These are phyloP conservation scores for Ganoderma sinense DNA, from an alignment of 1,284 basidiomycete species.

Conservation along the genomic window DNA sequence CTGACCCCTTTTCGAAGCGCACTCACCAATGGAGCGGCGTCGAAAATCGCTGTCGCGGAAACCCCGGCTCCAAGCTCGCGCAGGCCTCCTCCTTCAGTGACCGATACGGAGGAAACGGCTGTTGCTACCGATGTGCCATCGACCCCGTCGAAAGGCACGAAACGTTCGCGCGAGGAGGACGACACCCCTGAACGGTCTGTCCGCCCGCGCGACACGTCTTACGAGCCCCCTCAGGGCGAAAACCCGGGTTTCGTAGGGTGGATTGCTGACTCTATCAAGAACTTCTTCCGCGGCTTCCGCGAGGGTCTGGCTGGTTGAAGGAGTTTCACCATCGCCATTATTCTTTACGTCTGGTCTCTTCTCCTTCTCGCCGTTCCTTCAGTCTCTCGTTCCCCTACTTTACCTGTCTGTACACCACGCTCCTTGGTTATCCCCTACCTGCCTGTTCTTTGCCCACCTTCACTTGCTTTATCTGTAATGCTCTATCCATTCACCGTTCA, in stretches of 20 bases:
- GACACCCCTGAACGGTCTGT: slow-evolving; percentile 49
- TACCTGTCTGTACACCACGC: slow-evolving; percentile 16
- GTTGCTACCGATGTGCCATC: slow-evolving; percentile 39
- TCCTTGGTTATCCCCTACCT: slow-evolving; percentile 6
- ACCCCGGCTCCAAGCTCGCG: slow-evolving; percentile 25
- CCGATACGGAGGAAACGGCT: slow-evolving; percentile 52
- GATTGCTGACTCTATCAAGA: slow-evolving; percentile 67
- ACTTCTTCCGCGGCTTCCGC: slow-evolving; percentile 69
- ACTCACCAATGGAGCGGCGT: background rate
- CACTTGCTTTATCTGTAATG: slow-evolving; percentile 11
- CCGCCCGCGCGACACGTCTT: slow-evolving; percentile 57
- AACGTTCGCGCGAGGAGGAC: slow-evolving; percentile 53
- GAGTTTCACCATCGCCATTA: background rate
- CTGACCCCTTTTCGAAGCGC: background rate
- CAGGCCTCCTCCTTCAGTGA: slow-evolving; percentile 45
- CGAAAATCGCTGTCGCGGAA: slow-evolving; percentile 5
- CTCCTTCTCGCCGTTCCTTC: background rate
- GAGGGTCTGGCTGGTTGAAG: slow-evolving; percentile 52
- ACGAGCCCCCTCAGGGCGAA: slow-evolving; percentile 51
- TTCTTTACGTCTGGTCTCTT: background rate
- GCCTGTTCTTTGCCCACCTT: background rate
- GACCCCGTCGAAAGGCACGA: slow-evolving; percentile 43
- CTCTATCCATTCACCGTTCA: background rate
- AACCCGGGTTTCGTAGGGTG: slow-evolving; percentile 56
- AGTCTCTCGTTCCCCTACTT: background rate